Percentiles rank a stretch among this genome's conserved stretches.
These are phyloP conservation scores for Biscogniauxia sp. DNA, from an alignment of 2,329 filamentous ascomycete genomes.

Conservation along the genomic window DNA sequence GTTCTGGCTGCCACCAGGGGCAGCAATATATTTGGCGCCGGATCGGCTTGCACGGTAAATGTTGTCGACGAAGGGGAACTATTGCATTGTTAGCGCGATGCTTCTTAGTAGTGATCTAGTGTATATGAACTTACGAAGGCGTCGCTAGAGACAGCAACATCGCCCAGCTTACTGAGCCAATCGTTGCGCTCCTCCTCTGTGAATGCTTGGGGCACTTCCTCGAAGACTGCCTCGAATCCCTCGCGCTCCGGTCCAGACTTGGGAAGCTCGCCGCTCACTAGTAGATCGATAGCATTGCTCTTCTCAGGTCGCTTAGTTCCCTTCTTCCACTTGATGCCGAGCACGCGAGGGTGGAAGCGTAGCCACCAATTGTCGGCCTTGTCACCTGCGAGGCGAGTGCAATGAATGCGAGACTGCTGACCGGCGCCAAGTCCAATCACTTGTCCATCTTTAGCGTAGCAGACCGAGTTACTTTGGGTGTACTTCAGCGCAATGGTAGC, in stretches of 20 bases:
- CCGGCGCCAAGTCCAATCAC: constrained; percentile 92
- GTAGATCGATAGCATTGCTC: constrained; percentile 95
- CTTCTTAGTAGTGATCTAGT: not conserved
- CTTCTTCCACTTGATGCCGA: constrained; percentile 94
- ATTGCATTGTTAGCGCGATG: constrained; percentile 22
- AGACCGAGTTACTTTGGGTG: constrained; percentile 98
- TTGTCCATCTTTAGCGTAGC: constrained; percentile 93
- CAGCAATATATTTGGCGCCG: constrained; percentile 93
- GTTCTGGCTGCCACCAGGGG: constrained; percentile 87
- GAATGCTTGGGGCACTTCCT: constrained; percentile 81
- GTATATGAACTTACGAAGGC: constrained; percentile 73
- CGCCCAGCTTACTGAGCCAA: constrained; percentile 78
- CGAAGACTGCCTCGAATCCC: constrained; percentile 85
- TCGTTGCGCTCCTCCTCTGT: constrained; percentile 78
- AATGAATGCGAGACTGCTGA: constrained; percentile 97
- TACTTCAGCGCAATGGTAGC: constrained; percentile 98
- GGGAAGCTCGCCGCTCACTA: constrained; percentile 87
- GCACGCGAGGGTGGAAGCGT: constrained; percentile 88
- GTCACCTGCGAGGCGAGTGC: constrained; percentile 93
- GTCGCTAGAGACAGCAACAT: constrained; percentile 88
- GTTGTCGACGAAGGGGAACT: constrained; percentile 99
- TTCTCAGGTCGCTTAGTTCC: constrained; percentile 95
- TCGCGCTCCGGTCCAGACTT: constrained; percentile 79
- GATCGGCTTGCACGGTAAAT: constrained; percentile 87
- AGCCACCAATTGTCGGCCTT: constrained; percentile 99